Conservation (phyloP, 345 rosid genomes). For the Brassica nigra region DNA sequence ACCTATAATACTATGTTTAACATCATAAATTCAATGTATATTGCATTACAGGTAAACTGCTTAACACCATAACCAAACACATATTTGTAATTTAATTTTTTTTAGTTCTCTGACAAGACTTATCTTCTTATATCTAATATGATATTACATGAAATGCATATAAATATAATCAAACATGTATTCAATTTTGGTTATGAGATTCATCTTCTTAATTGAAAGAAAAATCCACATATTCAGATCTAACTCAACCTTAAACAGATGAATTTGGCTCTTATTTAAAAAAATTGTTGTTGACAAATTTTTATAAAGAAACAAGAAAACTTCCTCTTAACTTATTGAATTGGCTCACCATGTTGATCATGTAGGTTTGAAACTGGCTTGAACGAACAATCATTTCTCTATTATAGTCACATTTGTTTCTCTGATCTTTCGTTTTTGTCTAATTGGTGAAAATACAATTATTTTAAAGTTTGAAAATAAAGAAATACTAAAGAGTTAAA, state of each 20-base stretch:
- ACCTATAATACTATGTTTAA: neutral
- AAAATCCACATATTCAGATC: neutral
- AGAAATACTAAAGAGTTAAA: neutral
- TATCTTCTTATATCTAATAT: neutral
- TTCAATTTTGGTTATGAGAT: neutral
- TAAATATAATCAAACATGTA: neutral
- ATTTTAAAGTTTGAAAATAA: neutral
- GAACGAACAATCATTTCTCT: neutral
- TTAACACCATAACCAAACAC: neutral
- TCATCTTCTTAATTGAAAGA: neutral
- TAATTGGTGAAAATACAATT: neutral
- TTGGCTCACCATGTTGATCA: too few relatives aligned
- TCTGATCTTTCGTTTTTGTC: neutral
- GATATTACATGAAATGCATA: neutral
- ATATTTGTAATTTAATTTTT: neutral
- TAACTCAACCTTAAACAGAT: neutral
- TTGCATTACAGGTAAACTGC: neutral
- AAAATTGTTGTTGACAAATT: neutral
- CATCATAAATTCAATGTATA: neutral
- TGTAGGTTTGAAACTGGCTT: neutral
- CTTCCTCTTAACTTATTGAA: too few relatives aligned
- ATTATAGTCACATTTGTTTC: neutral
- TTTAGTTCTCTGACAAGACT: neutral
- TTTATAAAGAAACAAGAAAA: neutral
- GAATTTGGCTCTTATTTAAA: neutral